Conservation (phyloP, 2,329 filamentous ascomycete genomes). For the Leptographium flavum region DNA sequence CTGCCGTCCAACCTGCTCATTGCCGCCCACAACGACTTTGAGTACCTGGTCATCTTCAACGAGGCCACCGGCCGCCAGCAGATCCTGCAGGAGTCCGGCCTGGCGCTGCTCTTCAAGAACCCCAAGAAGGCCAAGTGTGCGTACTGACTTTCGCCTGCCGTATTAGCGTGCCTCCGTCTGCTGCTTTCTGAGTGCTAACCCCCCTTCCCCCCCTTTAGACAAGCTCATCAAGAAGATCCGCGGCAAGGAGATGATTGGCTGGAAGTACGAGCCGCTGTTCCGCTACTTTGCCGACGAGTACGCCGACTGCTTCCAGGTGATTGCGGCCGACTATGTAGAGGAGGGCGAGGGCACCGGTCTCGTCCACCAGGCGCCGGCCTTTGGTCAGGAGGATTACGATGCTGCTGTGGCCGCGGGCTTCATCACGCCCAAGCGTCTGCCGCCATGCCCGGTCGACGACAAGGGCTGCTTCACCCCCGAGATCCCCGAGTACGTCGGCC, state of each 20-base stretch:
- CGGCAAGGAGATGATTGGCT: constrained; percentile 74
- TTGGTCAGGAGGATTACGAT: constrained; percentile 92
- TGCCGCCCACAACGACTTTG: constrained; percentile 60
- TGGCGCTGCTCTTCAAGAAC: constrained; percentile 81
- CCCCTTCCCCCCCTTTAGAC: too few relatives aligned
- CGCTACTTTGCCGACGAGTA: constrained; percentile 83
- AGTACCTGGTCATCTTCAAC: constrained; percentile 75
- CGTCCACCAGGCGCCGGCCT: constrained; percentile 85
- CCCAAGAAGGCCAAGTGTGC: constrained; percentile 78
- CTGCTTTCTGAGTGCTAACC: too few relatives aligned
- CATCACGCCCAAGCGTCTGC: constrained; percentile 59
- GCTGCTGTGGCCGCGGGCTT: constrained; percentile 64
- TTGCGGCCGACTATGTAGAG: constrained; percentile 77
- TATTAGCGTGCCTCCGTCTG: background rate
- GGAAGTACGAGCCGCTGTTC: constrained; percentile 82
- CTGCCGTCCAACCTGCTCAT: constrained; percentile 64
- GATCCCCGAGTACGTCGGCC: constrained; percentile 67
- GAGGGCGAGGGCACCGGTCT: constrained; percentile 84
- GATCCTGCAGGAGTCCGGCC: constrained; percentile 67
- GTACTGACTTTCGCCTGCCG: background rate
- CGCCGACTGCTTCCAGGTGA: constrained; percentile 68
- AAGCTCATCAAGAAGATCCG: constrained; percentile 67
- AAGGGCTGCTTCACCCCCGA: constrained; percentile 56
- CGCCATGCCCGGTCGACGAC: constrained; percentile 87
- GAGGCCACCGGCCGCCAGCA: constrained; percentile 72